These are phyloP conservation scores for Zoysia pacifica DNA, from an alignment of 176 grass and related monocot genomes.

Conservation along the genomic window DNA sequence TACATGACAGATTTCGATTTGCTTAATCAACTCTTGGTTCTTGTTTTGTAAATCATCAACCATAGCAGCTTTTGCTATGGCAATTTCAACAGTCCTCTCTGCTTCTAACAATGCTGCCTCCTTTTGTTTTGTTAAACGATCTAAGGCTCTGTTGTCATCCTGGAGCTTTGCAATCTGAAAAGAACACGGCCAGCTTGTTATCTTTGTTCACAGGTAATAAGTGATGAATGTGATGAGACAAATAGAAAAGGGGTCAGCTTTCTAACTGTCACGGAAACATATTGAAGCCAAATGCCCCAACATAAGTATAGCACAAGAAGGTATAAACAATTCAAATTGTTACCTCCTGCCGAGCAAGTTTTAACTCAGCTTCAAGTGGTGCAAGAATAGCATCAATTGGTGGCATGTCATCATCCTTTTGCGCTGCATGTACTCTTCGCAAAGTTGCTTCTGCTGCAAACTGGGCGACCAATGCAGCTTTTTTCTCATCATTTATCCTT, in stretches of 20 bases:
- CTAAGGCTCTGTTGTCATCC: slow-evolving; percentile 94
- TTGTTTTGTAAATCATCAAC: slow-evolving; percentile 99
- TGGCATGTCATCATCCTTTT: slow-evolving; percentile 99
- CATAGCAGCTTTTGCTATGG: slow-evolving; percentile 92
- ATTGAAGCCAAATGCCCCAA: background rate
- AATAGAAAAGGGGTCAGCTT: background rate
- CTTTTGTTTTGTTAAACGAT: slow-evolving; percentile 95
- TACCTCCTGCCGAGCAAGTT: slow-evolving; percentile 93
- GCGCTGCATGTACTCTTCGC: slow-evolving; percentile 91
- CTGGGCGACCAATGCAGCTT: slow-evolving; percentile 77
- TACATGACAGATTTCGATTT: slow-evolving; percentile 99
- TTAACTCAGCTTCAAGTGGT: slow-evolving; percentile 94
- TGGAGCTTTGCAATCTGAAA: slow-evolving; percentile 85
- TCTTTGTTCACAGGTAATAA: slow-evolving; percentile 28
- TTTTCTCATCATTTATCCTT: slow-evolving; percentile 98
- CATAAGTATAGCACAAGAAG: background rate
- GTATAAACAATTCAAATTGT: slow-evolving; percentile 2
- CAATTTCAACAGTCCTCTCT: slow-evolving; percentile 87
- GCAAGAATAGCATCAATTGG: slow-evolving; percentile 99
- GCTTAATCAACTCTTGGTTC: slow-evolving; percentile 98
- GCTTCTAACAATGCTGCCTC: slow-evolving; percentile 92
- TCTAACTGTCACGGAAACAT: slow-evolving; percentile 2
- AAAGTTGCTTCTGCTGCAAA: slow-evolving; percentile 96
- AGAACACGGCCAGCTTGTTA: slow-evolving; percentile 34
- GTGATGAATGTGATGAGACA: background rate